phyloP scores from a whole-genome alignment of 306 rosid species.

The Prunus mongolica region DNA sequence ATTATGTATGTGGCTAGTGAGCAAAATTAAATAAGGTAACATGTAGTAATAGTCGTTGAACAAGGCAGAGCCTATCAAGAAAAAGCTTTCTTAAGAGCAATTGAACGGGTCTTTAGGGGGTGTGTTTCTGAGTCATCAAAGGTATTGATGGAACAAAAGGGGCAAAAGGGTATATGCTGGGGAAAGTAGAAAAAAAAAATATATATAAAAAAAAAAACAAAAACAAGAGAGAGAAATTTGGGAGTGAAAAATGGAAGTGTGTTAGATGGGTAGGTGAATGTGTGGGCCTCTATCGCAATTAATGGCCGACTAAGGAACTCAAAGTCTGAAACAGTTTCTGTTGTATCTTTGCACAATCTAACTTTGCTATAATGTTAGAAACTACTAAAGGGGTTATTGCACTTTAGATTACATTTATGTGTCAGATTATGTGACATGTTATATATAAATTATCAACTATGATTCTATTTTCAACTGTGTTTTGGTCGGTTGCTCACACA shows the following conservation, averaged over 20 bases:
- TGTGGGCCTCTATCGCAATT: slow-evolving; percentile 45
- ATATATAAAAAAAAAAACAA: background rate
- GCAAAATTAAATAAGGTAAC: slow-evolving; percentile 39
- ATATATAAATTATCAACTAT: background rate
- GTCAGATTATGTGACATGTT: background rate
- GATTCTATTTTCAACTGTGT: background rate
- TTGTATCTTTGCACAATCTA: slow-evolving; percentile 16
- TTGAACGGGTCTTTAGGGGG: slow-evolving; percentile 44
- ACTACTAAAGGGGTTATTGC: too few species aligned
- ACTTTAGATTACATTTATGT: too few species aligned
- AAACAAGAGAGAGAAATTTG: background rate
- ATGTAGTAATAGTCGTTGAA: slow-evolving; percentile 23
- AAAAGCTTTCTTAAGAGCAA: background rate
- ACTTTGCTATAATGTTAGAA: slow-evolving; percentile 6
- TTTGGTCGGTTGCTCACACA: too few species aligned
- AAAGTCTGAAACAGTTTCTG: slow-evolving; percentile 33
- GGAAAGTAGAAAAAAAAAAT: background rate
- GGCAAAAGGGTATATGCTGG: slow-evolving; percentile 6
- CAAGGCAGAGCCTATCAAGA: background rate
- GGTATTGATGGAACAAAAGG: slow-evolving; percentile 2
- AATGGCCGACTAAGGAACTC: slow-evolving; percentile 42
- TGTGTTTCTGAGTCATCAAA: slow-evolving; percentile 31
- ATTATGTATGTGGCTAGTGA: background rate
- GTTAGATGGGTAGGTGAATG: slow-evolving; percentile 48
- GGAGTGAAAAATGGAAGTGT: slow-evolving; percentile 28